Base-by-base conservation (phyloP, 495 filamentous ascomycete genomes). In the Massariosphaeria phaeospora region DNA sequence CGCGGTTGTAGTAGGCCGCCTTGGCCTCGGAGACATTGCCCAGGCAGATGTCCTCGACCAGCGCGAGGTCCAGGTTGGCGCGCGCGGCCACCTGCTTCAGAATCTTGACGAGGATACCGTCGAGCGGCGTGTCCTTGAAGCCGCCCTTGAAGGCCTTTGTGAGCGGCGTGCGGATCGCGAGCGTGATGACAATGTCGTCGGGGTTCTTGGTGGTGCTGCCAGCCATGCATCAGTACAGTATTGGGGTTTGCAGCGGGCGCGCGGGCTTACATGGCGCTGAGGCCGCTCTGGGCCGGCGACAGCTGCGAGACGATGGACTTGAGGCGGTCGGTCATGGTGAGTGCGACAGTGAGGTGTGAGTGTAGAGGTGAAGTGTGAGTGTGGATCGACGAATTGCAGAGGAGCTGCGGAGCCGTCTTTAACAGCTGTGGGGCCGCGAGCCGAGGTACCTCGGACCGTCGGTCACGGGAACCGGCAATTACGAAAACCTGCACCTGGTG, bases 181-280 rank as follows among this genome's bases (percentile, higher is more conserved):
- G 91, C 57, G 94, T 83, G 67, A 98, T 93, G 57, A 98, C 93
- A 15, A 96, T 78, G 78, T 98, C 93, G 71, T 98, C 93, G 53
- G 91, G 82, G 69, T 91, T 94, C 76, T 96, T 91, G 52, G 87
- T 84, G 18, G 88, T 93, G 70, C 91, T 96, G 63, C 44, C 46
- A 11, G 1, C 29, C 18, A n/a, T 34, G 43, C n/a, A n/a, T 42
- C 50, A 43, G 51, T 48, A 24, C 9, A n/a, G n/a, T 17, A 10
- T 8, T 25, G 21, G 5, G 13, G 11, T 2, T 31, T 13, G 26
- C 12, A 55, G 27, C 24, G 11, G 25, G 5, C 39, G 21, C 8
- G 29, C 33, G 52, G 35, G 35, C 82, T 76, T 80, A 95, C 91
- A 96, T 90, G 45, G 84, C 71, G 53, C 77, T 76, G 43, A 97